phyloP scores from a whole-genome alignment of 352 stramenopile species.

The Globisporangium recalcitrans region DNA sequence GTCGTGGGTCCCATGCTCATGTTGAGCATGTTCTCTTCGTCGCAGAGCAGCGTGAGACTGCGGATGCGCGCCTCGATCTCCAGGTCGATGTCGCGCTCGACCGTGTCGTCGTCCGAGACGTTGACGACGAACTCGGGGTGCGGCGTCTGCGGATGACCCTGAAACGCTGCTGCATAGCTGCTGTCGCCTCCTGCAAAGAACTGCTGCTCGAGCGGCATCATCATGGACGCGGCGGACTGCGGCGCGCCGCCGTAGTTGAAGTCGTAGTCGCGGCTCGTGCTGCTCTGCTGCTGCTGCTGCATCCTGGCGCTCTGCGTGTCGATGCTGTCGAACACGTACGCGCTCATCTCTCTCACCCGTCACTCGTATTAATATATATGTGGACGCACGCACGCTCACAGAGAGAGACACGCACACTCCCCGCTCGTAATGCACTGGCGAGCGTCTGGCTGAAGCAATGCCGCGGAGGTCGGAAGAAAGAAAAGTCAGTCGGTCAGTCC shows the following conservation, averaged over 20 bases:
- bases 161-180: conserved; percentile 3
- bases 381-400: neutral
- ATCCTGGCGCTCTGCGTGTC: conserved; percentile 1
- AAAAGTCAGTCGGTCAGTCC: conserved; percentile 3
- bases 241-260: conserved; percentile 3
- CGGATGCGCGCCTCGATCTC: conserved; percentile 62
- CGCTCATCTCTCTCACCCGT: conserved; percentile 10
- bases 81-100: conserved; percentile 67
- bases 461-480: conserved; percentile 15
- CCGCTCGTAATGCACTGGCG: neutral
- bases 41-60: conserved; percentile 20
- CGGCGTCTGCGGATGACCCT: conserved; percentile 4
- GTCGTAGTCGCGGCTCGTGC: neutral
- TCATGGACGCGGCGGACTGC: neutral
- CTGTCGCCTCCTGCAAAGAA: conserved; percentile 6
- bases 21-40: conserved; percentile 15
- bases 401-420: no score
- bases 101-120: conserved; percentile 54
- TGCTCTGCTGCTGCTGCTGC: neutral
- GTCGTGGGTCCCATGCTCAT: conserved; percentile 5
- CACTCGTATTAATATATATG: neutral
- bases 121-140: conserved; percentile 37
- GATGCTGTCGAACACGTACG: conserved; percentile 21
- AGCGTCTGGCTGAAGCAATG: neutral
- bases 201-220: conserved; percentile 11